Evolutionary conservation across 2,329 filamentous ascomycete species (phyloP), one percentile per base, ranked within the genome.

Genomic region (Aspergillus neoniger): DNA sequence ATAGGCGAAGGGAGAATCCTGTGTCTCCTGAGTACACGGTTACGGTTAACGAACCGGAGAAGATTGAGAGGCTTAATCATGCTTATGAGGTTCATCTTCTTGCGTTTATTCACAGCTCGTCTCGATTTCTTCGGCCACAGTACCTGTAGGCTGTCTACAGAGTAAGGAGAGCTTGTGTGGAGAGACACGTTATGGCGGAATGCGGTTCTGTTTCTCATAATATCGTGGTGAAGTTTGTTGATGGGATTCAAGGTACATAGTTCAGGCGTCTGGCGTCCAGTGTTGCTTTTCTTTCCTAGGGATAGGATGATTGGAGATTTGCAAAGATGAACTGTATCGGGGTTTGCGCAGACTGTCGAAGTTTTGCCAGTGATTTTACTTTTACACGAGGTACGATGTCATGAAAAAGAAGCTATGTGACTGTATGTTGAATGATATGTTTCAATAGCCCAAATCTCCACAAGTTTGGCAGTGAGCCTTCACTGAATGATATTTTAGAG

Each of bases 51-150:
- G 53, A 55, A 2, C 17, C 17, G 6, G 53, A 55, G 25, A 55
- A 47, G n/a, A 47, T 55, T 7, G 39, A 55, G 39, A 28, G 39
- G n/a, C 30, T 55, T 9, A 55, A 55, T 8, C 53, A 47, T 10
- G 53, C 53, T 30, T 55, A 55, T 4, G 53, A 32, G 12, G 39
- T 55, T 21, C 39, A 55, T 47, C 53, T 55, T 10, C 25, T 55
- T 8, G 53, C 53, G 5, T 55, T 55, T 14, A 55, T 55, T 9
- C 12, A 55, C 23, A 54, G 51, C 36, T 44, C 39, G 2, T 55
- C 53, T 25, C 53, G 15, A n/a, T 55, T 55, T 28, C 44, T 41
- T 9, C 53, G 38, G 12, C 41, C 17, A 2, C 39, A 55, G 23
- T 55, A 55, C 30, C 36, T 43, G 19, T 44, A n/a, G 10, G 32